Conservation (phyloP, 2,329 filamentous ascomycete species). For the Stemphylium beticola region DNA sequence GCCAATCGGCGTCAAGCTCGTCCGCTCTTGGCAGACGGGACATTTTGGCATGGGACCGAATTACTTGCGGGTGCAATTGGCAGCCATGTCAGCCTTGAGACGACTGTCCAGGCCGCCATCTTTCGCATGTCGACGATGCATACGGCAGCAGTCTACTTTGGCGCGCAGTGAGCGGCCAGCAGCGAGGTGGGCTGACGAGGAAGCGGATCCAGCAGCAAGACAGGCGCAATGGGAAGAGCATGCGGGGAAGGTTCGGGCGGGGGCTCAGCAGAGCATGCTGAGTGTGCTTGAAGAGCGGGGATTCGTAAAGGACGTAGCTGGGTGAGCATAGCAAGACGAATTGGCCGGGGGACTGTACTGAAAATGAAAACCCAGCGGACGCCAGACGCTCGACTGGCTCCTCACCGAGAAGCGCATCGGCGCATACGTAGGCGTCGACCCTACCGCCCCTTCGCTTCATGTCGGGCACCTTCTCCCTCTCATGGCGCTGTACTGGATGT, state of each 20-base stretch:
- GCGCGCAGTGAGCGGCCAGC: conserved; percentile 23
- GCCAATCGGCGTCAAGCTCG: conserved; percentile 26
- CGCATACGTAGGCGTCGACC: conserved; percentile 82
- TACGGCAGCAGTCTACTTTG: conserved; percentile 29
- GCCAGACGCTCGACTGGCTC: conserved; percentile 65
- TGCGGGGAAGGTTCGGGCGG: conserved; percentile 35
- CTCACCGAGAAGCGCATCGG: conserved; percentile 71
- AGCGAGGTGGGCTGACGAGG: conserved; percentile 30
- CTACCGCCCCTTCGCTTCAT: conserved; percentile 79
- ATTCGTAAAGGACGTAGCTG: conserved; percentile 75
- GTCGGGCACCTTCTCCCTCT: conserved; percentile 80
- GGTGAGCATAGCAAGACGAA: conserved; percentile 57
- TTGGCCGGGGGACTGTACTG: conserved; percentile 9
- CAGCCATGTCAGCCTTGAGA: conserved; percentile 39
- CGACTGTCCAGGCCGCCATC: conserved; percentile 35
- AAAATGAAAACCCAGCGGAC: conserved; percentile 44
- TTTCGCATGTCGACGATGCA: conserved; percentile 38
- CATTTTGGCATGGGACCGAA: conserved; percentile 24
- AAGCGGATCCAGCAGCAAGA: conserved; percentile 20
- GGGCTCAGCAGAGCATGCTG: conserved; percentile 57
- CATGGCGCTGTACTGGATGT: conserved; percentile 86
- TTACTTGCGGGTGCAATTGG: conserved; percentile 22
- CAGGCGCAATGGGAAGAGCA: conserved; percentile 37
- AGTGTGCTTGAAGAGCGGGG: conserved; percentile 73
- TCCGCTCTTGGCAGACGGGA: conserved; percentile 23